Base-by-base conservation (phyloP, 2,329 filamentous ascomycete genomes). In the Aspergillus uvarum region DNA sequence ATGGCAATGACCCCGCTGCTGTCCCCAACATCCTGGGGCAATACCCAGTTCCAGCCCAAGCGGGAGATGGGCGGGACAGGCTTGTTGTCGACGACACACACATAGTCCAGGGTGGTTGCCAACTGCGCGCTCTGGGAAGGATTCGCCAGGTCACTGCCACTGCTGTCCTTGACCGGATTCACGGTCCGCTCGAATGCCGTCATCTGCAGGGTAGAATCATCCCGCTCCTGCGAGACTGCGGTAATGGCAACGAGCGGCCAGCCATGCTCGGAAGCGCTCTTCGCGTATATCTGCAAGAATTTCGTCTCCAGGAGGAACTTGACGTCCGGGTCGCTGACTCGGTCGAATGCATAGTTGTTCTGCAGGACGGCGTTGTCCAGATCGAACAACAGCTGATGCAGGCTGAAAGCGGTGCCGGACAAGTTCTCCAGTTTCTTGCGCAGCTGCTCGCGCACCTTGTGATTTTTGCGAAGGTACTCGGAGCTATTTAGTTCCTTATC, bases 41-140 rank as follows among this genome's bases (percentile, higher is more conserved):
- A 8, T 3, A 59, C 42, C 59, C 59, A 61, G 42, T 61, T 61
- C 59, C 59, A 61, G 29, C 49, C 19, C 16, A 61, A 56, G 4
- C n/a, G 16, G 1, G 54, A 29, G 44, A 52, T 22, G 1, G 22
- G 1, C 4, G 58, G 48, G 1, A 59, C 3, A 11, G 48, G 21
- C 5, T 56, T 51, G 14, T 52, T 38, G 8, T 56, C 29, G 12
- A 35, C 24, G 3, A 53, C 53, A 14, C 57, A 50, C 16, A 35
- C 16, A 48, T 10, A 22, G 6, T 61, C 55, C 6, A 61, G 22
- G 0, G 59, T 60, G 32, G 50, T 54, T 31, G 44, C 54, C 2
- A 10, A 5, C 19, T 31, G 24, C 12, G 56, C 51, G 24, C 14
- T 21, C 4, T 16, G 14, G 5, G 19, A 48, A 7, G 58, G 54